phyloP scores from a whole-genome alignment of 352 stramenopile genomes.

The Elongisporangium anandrum region DNA sequence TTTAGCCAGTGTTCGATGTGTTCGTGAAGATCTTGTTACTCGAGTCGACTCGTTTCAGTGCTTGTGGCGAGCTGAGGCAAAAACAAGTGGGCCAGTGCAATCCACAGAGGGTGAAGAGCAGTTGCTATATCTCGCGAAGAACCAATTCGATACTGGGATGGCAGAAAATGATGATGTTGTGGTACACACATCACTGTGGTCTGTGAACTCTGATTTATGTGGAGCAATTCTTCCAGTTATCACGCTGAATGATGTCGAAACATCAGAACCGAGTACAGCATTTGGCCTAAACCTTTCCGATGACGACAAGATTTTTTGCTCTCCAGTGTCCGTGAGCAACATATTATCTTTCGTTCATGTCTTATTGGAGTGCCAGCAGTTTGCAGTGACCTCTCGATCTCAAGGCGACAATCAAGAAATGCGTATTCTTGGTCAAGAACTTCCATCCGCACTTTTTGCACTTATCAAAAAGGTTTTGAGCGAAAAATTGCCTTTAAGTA shows the following conservation, averaged over 20 bases:
- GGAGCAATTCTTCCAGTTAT: constrained; percentile 57
- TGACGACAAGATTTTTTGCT: constrained; percentile 74
- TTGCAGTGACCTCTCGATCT: constrained; percentile 1
- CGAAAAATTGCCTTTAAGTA: constrained; percentile 52
- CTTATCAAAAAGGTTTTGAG: constrained; percentile 66
- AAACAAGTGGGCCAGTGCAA: constrained; percentile 20
- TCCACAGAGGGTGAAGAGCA: constrained; percentile 9
- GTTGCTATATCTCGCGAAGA: constrained; percentile 19
- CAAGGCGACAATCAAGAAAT: constrained; percentile 7
- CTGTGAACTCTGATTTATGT: constrained; percentile 56
- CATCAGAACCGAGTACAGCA: constrained; percentile 21
- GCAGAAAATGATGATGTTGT: constrained; percentile 42
- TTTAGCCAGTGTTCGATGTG: constrained; percentile 44
- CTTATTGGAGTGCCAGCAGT: constrained; percentile 43
- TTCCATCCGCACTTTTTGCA: constrained; percentile 62
- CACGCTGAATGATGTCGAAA: constrained; percentile 42
- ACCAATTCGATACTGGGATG: constrained; percentile 25
- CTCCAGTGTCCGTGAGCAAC: constrained; percentile 49
- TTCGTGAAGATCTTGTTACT: constrained; percentile 77
- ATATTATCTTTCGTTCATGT: constrained; percentile 65
- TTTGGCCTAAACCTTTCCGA: constrained; percentile 61
- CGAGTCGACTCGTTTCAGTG: constrained; percentile 54
- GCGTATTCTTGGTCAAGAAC: constrained; percentile 40
- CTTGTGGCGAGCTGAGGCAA: constrained; percentile 49
- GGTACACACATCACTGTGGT: constrained; percentile 71